Base-by-base conservation (phyloP, 345 rosid genomes). In the Hibiscus trionum region DNA sequence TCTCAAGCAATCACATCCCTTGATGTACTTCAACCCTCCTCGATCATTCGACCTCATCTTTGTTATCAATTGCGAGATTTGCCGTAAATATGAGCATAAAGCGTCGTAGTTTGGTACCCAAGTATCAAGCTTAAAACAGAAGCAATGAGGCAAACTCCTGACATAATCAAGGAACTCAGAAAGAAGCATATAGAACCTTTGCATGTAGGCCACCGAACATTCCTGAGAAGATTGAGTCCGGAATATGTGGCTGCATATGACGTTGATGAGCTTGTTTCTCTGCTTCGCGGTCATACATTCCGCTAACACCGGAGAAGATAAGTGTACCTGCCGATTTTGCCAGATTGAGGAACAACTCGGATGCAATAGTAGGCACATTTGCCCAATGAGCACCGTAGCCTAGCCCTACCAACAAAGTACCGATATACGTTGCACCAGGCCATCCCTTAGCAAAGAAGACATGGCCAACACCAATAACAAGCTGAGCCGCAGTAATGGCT, bases 311-410 rank as follows among this genome's bases (percentile, higher is more conserved):
- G 4, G 99, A 95, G 86, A 95, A 87, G 71, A 95, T 79, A 4
- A 95, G 91, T 0, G 98, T 89, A 56, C 99, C 98, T 1, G 94
- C 94, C 11, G 98, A 98, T 75, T 90, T 95, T 68, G 98, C 98
- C 65, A 95, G 82, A 4, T 97, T 90, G 66, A 95, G 90, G 84
- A 95, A 95, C 74, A 95, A 85, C 88, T 95, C 97, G 0, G 99
- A 92, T 42, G 98, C 97, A 44, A 93, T 82, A 33, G 98, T 98
- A 4, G 99, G 99, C 67, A 95, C 91, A 52, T 90, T 92, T 17
- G 98, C 98, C 99, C 98, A 95, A 49, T 90, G 98, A 15, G 98
- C 88, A 17, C 99, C 98, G 56, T 95, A 92, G 50, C 97, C 92
- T 1, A 90, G 93, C 24, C 98, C 99, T 16, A 89, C 88, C 86